Evolutionary conservation across 1,284 basidiomycete species (phyloP).

Genomic region (Cutaneotrichosporon daszewskae): DNA sequence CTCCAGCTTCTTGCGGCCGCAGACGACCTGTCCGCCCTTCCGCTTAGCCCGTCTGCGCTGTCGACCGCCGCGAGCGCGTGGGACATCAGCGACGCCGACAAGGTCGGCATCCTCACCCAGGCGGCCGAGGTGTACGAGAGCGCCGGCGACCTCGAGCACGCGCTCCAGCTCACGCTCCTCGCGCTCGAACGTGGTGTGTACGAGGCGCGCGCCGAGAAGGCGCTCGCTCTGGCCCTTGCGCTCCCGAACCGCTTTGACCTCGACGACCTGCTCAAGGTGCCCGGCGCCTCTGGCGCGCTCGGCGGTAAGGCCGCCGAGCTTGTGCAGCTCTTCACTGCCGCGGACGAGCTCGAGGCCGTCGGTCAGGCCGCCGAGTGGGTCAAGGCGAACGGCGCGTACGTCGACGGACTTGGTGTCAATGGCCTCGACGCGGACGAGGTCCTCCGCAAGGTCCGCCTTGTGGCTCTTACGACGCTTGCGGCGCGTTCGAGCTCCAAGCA

Average conservation of each 20-base stretch:
- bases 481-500: conserved; percentile 70
- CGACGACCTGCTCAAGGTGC: conserved; percentile 59
- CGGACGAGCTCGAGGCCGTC: conserved; percentile 64
- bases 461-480: conserved; percentile 72
- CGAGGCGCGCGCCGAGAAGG: conserved; percentile 32
- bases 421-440: conserved; percentile 51
- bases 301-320: conserved; percentile 34
- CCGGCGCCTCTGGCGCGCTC: conserved; percentile 31
- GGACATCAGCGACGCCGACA: conserved; percentile 62
- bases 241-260: conserved; percentile 70
- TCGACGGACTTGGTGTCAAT: conserved; percentile 59
- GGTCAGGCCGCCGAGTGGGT: conserved; percentile 67
- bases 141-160: conserved; percentile 52
- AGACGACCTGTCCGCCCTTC: conserved; percentile 62
- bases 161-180: conserved; percentile 52
- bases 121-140: conserved; percentile 62
- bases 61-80: conserved; percentile 73
- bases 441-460: conserved; percentile 72
- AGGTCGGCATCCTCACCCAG: conserved; percentile 62
- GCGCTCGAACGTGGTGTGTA: conserved; percentile 52
- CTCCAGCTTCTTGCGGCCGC: conserved; percentile 52
- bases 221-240: conserved; percentile 57
- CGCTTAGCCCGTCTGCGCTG: conserved; percentile 59
- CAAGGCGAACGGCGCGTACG: conserved; percentile 51
- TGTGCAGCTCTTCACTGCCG: conserved; percentile 50